phyloP scores from a whole-genome alignment of 2,329 filamentous ascomycete species.

The Apiospora marii region DNA sequence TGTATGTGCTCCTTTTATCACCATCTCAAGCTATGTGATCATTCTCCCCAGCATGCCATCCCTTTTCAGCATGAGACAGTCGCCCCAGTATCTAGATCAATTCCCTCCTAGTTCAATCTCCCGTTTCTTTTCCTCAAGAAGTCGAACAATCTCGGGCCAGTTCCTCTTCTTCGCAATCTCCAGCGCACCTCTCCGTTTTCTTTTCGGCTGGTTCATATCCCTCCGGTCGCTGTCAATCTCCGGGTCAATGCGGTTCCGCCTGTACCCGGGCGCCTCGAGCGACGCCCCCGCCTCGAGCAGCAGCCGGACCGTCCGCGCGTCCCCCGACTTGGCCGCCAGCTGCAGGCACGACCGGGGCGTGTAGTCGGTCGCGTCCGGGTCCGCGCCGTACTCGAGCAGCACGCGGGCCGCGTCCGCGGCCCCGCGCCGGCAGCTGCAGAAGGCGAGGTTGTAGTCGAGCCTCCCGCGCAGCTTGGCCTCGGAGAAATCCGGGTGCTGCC shows the following conservation, averaged over 20 bases:
- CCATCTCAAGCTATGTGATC: too few species aligned
- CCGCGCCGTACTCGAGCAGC: conserved; percentile 1
- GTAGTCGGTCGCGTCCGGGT: background rate
- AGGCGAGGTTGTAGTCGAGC: background rate
- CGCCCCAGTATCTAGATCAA: too few species aligned
- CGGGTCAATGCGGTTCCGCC: background rate
- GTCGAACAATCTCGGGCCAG: background rate
- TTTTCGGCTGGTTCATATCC: background rate
- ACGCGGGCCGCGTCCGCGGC: background rate
- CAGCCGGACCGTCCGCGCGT: background rate
- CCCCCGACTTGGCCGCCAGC: background rate
- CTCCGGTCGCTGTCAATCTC: background rate
- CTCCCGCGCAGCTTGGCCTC: background rate
- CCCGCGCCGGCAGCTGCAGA: conserved; percentile 6
- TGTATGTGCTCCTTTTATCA: too few species aligned
- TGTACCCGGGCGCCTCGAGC: background rate
- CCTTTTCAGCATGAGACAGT: too few species aligned
- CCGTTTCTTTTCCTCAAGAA: background rate
- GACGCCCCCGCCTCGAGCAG: background rate
- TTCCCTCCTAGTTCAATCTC: background rate
- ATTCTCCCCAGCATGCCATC: too few species aligned
- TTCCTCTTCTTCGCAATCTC: background rate
- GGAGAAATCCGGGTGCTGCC: background rate
- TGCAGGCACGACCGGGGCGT: conserved; percentile 6
- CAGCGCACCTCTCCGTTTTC: background rate